These are phyloP conservation scores for Kwoniella newhampshirensis DNA, from an alignment of 768 basidiomycete genomes.

Conservation along the genomic window DNA sequence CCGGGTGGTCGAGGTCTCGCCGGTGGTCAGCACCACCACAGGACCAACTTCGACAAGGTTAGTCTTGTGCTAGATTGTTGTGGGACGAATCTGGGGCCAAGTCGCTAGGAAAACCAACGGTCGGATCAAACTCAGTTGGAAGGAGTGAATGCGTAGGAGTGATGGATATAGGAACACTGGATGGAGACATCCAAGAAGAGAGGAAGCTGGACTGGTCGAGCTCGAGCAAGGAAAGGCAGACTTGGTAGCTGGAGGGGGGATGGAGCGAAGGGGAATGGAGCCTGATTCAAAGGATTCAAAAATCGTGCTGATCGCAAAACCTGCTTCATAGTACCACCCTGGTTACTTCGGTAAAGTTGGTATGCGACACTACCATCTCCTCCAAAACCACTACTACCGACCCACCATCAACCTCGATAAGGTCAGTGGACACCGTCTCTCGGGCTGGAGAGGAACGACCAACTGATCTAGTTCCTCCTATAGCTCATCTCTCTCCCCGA, in stretches of 20 bases:
- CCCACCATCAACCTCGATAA: constrained; percentile 99
- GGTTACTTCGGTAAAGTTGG: constrained; percentile 99
- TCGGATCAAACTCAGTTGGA: too few relatives aligned
- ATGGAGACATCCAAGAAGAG: too few relatives aligned
- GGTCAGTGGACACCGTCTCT: too few relatives aligned
- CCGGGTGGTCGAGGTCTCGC: constrained; percentile 99
- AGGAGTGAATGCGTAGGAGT: too few relatives aligned
- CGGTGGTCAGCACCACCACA: constrained; percentile 99
- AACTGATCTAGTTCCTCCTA: constrained; percentile 10
- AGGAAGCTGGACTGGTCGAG: not conserved
- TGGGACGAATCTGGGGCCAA: too few relatives aligned
- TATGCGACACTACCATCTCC: constrained; percentile 98
- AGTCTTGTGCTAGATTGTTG: constrained; percentile 15
- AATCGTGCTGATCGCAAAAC: too few relatives aligned
- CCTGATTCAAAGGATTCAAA: too few relatives aligned
- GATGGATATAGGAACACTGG: too few relatives aligned
- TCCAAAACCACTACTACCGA: constrained; percentile 84
- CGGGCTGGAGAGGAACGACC: too few relatives aligned
- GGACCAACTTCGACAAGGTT: constrained; percentile 90
- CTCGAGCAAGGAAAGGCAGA: not conserved
- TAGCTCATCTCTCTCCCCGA: constrained; percentile 54
- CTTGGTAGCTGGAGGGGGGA: not conserved
- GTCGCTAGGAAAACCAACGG: too few relatives aligned
- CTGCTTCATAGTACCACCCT: constrained; percentile 72
- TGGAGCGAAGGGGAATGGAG: not conserved